Base-by-base conservation (phyloP, 2,329 filamentous ascomycete genomes). In the Chaetothyriales sp. region DNA sequence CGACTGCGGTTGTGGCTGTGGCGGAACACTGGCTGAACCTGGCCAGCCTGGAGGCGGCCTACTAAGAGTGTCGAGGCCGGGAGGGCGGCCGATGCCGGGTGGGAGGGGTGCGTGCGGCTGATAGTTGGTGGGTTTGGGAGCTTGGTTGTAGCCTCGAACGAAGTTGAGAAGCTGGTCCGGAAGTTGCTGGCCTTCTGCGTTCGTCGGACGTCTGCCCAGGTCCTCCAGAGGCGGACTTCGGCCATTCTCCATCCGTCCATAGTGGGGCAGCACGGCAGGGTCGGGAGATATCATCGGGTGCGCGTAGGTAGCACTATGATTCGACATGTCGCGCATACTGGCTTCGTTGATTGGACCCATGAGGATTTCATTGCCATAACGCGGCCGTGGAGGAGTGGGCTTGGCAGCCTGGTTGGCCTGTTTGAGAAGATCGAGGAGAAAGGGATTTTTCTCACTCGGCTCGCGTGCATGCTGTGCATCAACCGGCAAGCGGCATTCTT, bases 361-460 rank as follows among this genome's bases (percentile, higher is more conserved):
- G 33, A 40, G 33, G 8, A 40, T 15, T 40, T 40, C 33, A 15
- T 40, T 40, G 33, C 33, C 33, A 40, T 52, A 54, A 46, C 54
- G 57, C 18, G 51, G 54, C 20, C 46, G 51, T 18, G 50, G 57
- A 44, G 54, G 58, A 37, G 54, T 49, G 43, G 57, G 58, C 44
- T 58, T 61, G n/a, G 56, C 56, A 2, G 57, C 56, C 18, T 58
- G 50, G 47, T 49, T 57, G 9, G 57, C 55, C 44, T 59, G 59
- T 40, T 56, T 56, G 13, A 61, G 54, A 13, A 61, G 51, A 18
- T 56, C 58, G 48, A 61, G 48, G 3, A 61, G 48, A 19, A 55
- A 51, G 46, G 58, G 54, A 37, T 58, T 58, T 49, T 61, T 59
- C 44, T 56, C 53, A 53, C 48, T 61, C 52, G 33, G 53, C 51